phyloP scores from a whole-genome alignment of 2,329 filamentous ascomycete genomes.

The Arachnomyces sp. region DNA sequence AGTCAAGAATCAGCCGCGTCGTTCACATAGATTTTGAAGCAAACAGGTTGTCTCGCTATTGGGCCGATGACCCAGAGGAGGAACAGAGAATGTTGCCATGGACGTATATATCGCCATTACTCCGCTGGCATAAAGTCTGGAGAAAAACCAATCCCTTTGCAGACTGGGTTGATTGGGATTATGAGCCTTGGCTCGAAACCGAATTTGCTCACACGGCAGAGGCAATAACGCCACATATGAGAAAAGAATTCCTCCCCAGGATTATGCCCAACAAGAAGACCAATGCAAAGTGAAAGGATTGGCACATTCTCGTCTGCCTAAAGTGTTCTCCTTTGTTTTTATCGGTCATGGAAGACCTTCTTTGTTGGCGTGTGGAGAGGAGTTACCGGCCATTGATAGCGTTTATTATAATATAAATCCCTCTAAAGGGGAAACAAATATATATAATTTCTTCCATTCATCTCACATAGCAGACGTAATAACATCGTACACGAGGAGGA shows the following conservation, averaged over 20 bases:
- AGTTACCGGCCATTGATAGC: too few species aligned
- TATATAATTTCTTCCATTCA: too few species aligned
- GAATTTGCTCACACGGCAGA: slow-evolving; percentile 4
- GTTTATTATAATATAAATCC: too few species aligned
- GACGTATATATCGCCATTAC: slow-evolving; percentile 5
- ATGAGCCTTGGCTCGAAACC: slow-evolving; percentile 2
- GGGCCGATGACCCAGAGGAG: background rate
- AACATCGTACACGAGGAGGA: too few species aligned
- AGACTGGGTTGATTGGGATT: slow-evolving; percentile 9
- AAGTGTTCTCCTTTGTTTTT: too few species aligned
- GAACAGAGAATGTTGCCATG: slow-evolving; percentile 4
- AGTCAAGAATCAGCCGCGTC: background rate
- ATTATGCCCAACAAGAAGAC: too few species aligned
- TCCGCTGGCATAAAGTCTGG: slow-evolving; percentile 2
- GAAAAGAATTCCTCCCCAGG: background rate
- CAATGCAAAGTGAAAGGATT: too few species aligned
- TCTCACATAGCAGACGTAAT: too few species aligned
- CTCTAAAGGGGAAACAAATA: too few species aligned
- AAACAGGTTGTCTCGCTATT: background rate
- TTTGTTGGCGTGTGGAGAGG: too few species aligned
- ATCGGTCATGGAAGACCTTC: too few species aligned
- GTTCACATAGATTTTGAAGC: background rate
- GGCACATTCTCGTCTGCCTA: too few species aligned
- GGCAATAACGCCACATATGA: slow-evolving; percentile 1
- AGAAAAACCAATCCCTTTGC: background rate